Percentiles rank a stretch among this genome's conserved stretches.
Conservation (phyloP, 495 filamentous ascomycete species). For the Penicillium argentinense region DNA sequence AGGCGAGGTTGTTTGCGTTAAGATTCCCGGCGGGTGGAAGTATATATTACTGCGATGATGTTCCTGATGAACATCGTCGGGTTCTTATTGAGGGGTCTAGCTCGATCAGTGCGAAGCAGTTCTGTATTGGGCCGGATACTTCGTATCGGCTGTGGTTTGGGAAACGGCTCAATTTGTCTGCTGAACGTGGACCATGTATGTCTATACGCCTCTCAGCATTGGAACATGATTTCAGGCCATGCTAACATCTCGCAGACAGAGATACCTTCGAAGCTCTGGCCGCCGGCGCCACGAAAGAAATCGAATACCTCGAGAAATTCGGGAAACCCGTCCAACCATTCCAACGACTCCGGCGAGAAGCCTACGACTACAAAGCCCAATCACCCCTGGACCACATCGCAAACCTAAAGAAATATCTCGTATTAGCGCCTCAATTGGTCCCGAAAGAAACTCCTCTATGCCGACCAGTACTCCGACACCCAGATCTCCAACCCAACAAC, state of each 20-base stretch:
- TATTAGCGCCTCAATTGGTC: slow-evolving; percentile 14
- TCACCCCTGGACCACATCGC: slow-evolving; percentile 12
- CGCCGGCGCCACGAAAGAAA: slow-evolving; percentile 17
- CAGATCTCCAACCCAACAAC: slow-evolving; percentile 26
- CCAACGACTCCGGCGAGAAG: slow-evolving; percentile 19
- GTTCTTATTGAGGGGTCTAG: neutral
- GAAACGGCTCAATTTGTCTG: slow-evolving; percentile 8
- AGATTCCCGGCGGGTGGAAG: slow-evolving; percentile 19
- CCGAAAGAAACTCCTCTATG: neutral
- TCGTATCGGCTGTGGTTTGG: slow-evolving; percentile 20
- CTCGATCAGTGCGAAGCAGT: neutral
- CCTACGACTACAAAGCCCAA: slow-evolving; percentile 15
- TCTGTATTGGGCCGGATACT: slow-evolving; percentile 24
- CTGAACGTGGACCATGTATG: slow-evolving; percentile 23
- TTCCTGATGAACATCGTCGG: neutral
- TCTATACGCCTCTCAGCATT: neutral
- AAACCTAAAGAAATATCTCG: slow-evolving; percentile 15
- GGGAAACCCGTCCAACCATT: slow-evolving; percentile 17
- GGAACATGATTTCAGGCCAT: no score
- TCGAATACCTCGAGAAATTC: slow-evolving; percentile 14
- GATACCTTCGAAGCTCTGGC: slow-evolving; percentile 9
- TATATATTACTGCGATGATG: slow-evolving; percentile 13
- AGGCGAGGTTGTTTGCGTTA: slow-evolving; percentile 11
- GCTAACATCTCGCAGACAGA: slow-evolving; percentile 9
- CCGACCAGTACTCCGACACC: slow-evolving; percentile 17